phyloP scores from a whole-genome alignment of 2,329 filamentous ascomycete genomes.

The Arthrobotrys megalospora region DNA sequence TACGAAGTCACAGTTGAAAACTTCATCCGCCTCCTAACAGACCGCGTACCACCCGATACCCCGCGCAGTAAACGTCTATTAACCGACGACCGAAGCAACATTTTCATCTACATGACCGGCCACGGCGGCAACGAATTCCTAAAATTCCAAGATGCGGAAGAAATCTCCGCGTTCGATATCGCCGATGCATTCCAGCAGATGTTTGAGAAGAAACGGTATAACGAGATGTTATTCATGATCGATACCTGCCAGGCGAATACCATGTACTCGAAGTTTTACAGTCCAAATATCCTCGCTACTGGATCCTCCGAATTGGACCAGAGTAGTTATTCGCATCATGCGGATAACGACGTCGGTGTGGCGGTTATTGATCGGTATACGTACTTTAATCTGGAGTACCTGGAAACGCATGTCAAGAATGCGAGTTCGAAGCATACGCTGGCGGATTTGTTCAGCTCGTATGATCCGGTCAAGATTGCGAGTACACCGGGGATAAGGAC shows the following conservation, averaged over 20 bases:
- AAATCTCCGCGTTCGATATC: slow-evolving; percentile 95
- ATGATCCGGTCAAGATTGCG: slow-evolving; percentile 94
- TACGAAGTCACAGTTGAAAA: slow-evolving; percentile 99
- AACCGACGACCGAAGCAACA: slow-evolving; percentile 95
- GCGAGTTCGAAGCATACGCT: slow-evolving; percentile 89
- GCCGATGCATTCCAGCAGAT: slow-evolving; percentile 99
- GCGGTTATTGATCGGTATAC: slow-evolving; percentile 99
- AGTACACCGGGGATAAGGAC: slow-evolving; percentile 92
- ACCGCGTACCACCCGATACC: slow-evolving; percentile 93
- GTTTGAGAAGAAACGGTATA: slow-evolving; percentile 99
- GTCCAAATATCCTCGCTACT: slow-evolving; percentile 96
- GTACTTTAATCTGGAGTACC: slow-evolving; percentile 97
- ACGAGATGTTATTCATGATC: slow-evolving; percentile 99
- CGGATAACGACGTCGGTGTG: slow-evolving; percentile 96
- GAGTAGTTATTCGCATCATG: slow-evolving; percentile 96
- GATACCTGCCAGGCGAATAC: slow-evolving; percentile 99
- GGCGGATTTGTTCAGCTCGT: slow-evolving; percentile 95
- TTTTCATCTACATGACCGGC: slow-evolving; percentile 98
- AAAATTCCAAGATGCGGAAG: slow-evolving; percentile 98
- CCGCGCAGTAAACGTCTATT: slow-evolving; percentile 92
- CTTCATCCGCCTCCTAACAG: slow-evolving; percentile 94
- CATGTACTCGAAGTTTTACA: slow-evolving; percentile 99
- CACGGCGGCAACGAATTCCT: slow-evolving; percentile 98
- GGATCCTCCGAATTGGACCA: slow-evolving; percentile 97
- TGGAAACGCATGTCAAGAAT: slow-evolving; percentile 90